Base-by-base conservation (phyloP, 192 early-diverging fungal species). In the Coemansia sp. region DNA sequence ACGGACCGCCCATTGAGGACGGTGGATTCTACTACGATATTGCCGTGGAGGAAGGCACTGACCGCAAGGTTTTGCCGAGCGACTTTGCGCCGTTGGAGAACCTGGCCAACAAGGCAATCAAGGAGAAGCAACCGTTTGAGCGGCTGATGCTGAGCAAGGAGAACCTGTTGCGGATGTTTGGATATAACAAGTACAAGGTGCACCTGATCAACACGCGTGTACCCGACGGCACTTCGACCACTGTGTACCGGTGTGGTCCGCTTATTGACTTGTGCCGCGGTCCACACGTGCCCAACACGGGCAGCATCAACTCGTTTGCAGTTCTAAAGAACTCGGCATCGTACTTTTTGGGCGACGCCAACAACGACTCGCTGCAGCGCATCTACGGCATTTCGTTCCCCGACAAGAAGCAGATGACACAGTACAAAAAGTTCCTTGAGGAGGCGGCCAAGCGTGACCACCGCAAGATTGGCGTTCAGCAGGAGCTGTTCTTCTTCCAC, bases 361-460 rank as follows among this genome's bases (percentile, higher is more conserved):
- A 93, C 66, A 98, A 98, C 84, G 98, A 98, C 74, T 95, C 96
- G 46, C 88, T 99, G 57, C 98, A 99, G 85, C 94, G 98, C 74
- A 86, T 99, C 61, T 98, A 99, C 83, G 98, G 98, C 63, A 93
- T 99, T 62, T 97, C 96, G 62, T 99, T 99, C 91, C 98, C 98
- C 14, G 98, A 99, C 73, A 90, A 88, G 75, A 98, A 99, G 90
- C 89, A 93, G 81, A 91, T 99, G 93, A 91, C 92, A 62, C 91
- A 97, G 84, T 92, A 96, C 81, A 94, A 95, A 77, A 86, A 93
- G 74, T 98, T 99, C 79, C 75, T 99, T 77, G 95, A 93, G 69
- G 97, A 98, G 82, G 96, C 96, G 24, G 91, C 92, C 31, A 96
- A 95, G 88, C 88, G 95, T 68, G 95, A 98, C 77, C 96, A 97